These are phyloP conservation scores for Metschnikowia amazonensis DNA, from an alignment of 805 yeast species.

Conservation along the genomic window DNA sequence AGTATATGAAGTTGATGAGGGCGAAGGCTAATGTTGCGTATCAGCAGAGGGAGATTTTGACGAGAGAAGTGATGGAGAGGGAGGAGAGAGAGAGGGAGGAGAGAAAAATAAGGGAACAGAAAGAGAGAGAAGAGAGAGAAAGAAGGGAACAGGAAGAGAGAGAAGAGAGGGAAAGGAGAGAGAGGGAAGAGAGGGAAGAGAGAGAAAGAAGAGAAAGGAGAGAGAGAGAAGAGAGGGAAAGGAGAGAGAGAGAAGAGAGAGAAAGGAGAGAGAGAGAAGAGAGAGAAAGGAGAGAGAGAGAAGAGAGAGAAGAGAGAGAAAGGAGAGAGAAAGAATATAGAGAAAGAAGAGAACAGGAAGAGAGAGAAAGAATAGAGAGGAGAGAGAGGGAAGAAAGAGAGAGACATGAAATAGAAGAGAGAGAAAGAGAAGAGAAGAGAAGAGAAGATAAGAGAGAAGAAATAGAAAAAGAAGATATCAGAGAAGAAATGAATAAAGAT, in stretches of 20 bases:
- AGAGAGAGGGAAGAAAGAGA: no score
- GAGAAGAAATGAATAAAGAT: no score
- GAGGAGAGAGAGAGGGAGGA: not conserved
- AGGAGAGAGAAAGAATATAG: no score
- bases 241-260: no score
- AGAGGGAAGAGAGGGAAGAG: not conserved
- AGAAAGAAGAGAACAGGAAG: no score
- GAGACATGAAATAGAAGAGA: not conserved
- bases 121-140: not conserved
- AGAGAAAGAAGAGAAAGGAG: no score
- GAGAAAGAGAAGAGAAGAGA: not conserved
- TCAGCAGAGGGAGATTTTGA: constrained; percentile 33
- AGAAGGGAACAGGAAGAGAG: not conserved
- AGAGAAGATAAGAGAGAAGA: not conserved
- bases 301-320: no score
- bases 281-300: no score
- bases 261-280: no score
- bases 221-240: not conserved
- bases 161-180: not conserved
- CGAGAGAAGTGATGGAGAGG: constrained; percentile 5
- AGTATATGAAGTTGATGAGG: constrained; percentile 31
- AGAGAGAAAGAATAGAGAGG: no score
- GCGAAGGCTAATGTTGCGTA: constrained; percentile 44
- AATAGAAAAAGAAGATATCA: no score
- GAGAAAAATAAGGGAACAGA: not conserved